Evolutionary conservation across 2,329 filamentous ascomycete species (phyloP), one percentile per base, ranked within the genome.

Genomic region (Cladosporium sp.): DNA sequence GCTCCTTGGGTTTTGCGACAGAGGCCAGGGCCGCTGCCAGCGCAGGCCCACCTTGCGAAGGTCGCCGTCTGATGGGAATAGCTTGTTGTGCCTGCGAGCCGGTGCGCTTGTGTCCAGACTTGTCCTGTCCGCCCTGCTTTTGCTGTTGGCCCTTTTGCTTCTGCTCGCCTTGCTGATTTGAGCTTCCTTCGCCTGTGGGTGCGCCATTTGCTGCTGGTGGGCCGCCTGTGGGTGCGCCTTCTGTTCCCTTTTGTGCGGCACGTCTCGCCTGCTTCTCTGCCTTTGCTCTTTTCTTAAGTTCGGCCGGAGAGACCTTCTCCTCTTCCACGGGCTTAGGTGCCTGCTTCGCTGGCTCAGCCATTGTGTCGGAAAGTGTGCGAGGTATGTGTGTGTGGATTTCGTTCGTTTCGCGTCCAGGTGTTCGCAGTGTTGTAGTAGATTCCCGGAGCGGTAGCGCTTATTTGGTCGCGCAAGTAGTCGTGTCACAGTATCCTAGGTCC

Each of bases 231-330:
- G 65, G 49, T 2, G 68, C 71, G 18, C 70, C 72, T 34, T 67
- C 65, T 43, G 71, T 67, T 59, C 74, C 74, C 65, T 76, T 76
- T 65, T 74, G 70, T 58, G 75, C 74, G 58, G 91, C 92, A 80
- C 94, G 86, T 67, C 92, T 85, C 56, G 93, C 93, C 61, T 91
- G 90, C 81, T 97, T 98, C 77, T 97, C 94, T 34, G 92, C 93
- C 77, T 97, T 94, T 67, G 90, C 90, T 76, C 88, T 89, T 73
- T 93, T 94, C 80, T 98, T 98, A 74, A 96, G 76, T 78, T 96
- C 91, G 23, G 92, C 92, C 39, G 85, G 85, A 1, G 90, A 88
- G 34, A 91, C 81, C 76, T 91, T 91, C 72, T 76, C 72, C 54
- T 78, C 74, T n/a, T 63, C 60, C 16, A 23, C 48, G 18, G 58